Conservation (phyloP, 441 rosid genomes). For the Biscutella laevigata region DNA sequence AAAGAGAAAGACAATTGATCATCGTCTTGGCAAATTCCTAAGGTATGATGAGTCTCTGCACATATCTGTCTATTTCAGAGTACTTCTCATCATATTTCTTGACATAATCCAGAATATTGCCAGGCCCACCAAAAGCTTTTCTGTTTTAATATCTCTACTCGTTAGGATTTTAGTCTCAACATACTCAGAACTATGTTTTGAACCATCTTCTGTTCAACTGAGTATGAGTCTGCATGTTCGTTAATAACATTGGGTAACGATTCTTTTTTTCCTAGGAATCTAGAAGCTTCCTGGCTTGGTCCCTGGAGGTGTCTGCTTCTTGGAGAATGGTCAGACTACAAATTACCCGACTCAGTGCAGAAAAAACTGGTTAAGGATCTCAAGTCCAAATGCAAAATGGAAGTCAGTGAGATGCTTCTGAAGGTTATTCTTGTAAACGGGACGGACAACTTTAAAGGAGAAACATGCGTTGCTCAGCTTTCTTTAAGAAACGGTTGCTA, state of each 20-base stretch:
- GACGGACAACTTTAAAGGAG: slow-evolving; percentile 28
- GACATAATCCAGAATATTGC: too few relatives aligned
- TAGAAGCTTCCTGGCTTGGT: slow-evolving; percentile 89
- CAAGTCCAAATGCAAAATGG: slow-evolving; percentile 65
- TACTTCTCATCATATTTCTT: too few relatives aligned
- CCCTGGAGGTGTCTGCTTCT: slow-evolving; percentile 66
- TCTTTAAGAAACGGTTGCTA: slow-evolving; percentile 53
- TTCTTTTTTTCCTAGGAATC: slow-evolving; percentile 38
- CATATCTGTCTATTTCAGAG: background rate
- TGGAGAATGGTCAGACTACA: slow-evolving; percentile 47
- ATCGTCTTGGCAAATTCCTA: slow-evolving; percentile 52
- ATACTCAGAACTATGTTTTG: background rate
- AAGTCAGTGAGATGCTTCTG: slow-evolving; percentile 51
- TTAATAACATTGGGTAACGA: slow-evolving; percentile 7
- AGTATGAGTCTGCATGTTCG: background rate
- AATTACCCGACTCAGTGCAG: slow-evolving; percentile 34
- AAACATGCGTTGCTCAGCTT: slow-evolving; percentile 39
- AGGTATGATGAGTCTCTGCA: slow-evolving; percentile 39
- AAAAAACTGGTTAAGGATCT: slow-evolving; percentile 52
- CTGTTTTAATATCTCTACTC: too few relatives aligned
- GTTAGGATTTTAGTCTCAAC: too few relatives aligned
- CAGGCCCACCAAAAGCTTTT: too few relatives aligned
- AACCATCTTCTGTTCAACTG: slow-evolving; percentile 7
- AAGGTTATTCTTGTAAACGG: slow-evolving; percentile 56
- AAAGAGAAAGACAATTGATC: slow-evolving; percentile 72